These are phyloP conservation scores for Fomitopsis pulvina DNA, from an alignment of 768 basidiomycete species.

Conservation along the genomic window DNA sequence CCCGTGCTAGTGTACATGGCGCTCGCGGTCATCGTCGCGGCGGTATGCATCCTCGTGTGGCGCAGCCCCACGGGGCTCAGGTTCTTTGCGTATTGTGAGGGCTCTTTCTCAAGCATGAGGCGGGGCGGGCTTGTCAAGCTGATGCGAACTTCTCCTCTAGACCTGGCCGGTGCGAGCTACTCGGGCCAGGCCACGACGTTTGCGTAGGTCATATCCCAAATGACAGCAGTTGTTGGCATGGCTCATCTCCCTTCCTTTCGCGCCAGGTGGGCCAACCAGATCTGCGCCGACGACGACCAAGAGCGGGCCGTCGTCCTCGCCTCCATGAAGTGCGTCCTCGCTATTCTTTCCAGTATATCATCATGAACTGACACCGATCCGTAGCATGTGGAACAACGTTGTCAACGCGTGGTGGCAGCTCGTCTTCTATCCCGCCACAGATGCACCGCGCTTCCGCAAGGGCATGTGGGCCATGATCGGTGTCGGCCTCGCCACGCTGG, in stretches of 20 bases:
- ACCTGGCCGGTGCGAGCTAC: slow-evolving; percentile 60
- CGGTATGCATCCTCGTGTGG: slow-evolving; percentile 58
- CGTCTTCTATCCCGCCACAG: slow-evolving; percentile 67
- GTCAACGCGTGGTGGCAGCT: slow-evolving; percentile 68
- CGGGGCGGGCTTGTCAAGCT: not conserved
- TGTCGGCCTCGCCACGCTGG: slow-evolving; percentile 48
- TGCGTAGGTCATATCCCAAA: slow-evolving; percentile 36
- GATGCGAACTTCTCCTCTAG: slow-evolving; percentile 21
- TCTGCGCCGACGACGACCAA: slow-evolving; percentile 64
- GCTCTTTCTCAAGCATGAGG: not conserved
- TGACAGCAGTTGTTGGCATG: not conserved
- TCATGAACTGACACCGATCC: not conserved
- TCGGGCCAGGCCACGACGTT: slow-evolving; percentile 75
- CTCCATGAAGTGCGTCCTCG: slow-evolving; percentile 62
- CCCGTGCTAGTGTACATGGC: slow-evolving; percentile 62
- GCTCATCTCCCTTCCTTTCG: not conserved
- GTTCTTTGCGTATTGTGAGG: slow-evolving; percentile 69
- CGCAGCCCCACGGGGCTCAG: slow-evolving; percentile 53
- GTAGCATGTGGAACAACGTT: slow-evolving; percentile 64
- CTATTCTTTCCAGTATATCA: not conserved
- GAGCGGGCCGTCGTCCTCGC: slow-evolving; percentile 65
- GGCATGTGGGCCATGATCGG: slow-evolving; percentile 69
- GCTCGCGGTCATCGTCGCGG: slow-evolving; percentile 43
- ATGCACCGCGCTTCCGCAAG: slow-evolving; percentile 59
- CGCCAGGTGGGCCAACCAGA: slow-evolving; percentile 70